Evolutionary conservation across 306 rosid genomes (phyloP).

Genomic region (Morella rubra): DNA sequence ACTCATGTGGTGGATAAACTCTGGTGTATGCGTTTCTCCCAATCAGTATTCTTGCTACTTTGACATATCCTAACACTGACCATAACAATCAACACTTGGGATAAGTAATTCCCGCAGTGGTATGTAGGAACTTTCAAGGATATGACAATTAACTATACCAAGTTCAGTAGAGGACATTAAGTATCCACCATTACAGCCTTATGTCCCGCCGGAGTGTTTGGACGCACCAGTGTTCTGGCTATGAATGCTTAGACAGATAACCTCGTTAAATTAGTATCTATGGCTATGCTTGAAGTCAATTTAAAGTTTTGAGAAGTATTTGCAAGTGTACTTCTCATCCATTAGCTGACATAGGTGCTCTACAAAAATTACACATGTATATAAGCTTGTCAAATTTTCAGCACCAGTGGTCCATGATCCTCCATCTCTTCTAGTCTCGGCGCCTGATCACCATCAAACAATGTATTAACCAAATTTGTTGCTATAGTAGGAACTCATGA

Average conservation of each 20-base stretch:
- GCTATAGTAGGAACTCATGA: background rate
- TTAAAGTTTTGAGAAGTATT: background rate
- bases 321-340: background rate
- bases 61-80: background rate
- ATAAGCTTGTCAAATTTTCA: background rate
- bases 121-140: background rate
- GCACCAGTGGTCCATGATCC: slow-evolving; percentile 12
- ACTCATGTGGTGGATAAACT: background rate
- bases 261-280: slow-evolving; percentile 2
- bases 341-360: background rate
- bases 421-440: background rate
- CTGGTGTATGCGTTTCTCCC: background rate
- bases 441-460: background rate
- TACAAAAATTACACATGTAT: slow-evolving; percentile 1
- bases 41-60: background rate
- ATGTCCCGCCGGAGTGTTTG: background rate
- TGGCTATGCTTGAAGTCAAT: background rate
- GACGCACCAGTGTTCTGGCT: background rate
- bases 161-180: slow-evolving; percentile 2
- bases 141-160: background rate
- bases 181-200: background rate
- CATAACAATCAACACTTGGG: background rate
- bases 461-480: background rate
- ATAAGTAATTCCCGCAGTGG: background rate
- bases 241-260: slow-evolving; percentile 3